phyloP scores from a whole-genome alignment of 78 protist genomes.

The Emiliania huxleyi region DNA sequence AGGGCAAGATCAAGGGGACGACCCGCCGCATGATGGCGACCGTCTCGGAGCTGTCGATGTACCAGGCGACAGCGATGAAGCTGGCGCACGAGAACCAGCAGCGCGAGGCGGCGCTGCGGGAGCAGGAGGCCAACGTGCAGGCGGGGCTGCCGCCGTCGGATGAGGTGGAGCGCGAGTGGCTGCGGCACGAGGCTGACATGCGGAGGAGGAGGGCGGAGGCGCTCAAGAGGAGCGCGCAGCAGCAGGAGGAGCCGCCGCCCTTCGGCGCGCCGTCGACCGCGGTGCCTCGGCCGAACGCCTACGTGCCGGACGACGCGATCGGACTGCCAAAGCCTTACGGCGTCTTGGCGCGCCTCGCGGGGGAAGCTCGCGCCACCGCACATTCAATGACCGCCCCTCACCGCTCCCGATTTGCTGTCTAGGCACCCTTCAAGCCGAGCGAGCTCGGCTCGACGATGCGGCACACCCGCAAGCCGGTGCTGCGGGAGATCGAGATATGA shows the following conservation, averaged over 20 bases:
- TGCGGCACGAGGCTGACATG: neutral
- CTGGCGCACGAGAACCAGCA: constrained; percentile 47
- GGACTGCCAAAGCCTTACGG: constrained; percentile 72
- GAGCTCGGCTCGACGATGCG: constrained; percentile 34
- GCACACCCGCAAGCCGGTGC: constrained; percentile 23
- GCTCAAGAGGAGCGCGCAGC: neutral
- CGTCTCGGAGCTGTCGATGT: constrained; percentile 76
- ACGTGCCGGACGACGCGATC: constrained; percentile 64
- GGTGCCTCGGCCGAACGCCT: constrained; percentile 69
- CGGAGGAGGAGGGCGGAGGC: neutral
- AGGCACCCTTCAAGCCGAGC: constrained; percentile 59
- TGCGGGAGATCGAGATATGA: neutral
- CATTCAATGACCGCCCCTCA: no score
- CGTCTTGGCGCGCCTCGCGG: no score
- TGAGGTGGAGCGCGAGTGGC: constrained; percentile 40
- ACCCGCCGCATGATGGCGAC: constrained; percentile 72
- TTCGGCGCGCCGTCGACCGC: constrained; percentile 47
- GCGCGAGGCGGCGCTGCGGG: neutral
- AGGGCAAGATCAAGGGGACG: constrained; percentile 40
- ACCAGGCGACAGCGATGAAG: constrained; percentile 60
- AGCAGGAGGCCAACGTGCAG: neutral
- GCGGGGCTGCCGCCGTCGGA: constrained; percentile 63
- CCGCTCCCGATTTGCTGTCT: no score
- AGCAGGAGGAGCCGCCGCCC: neutral
- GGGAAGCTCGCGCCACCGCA: no score